Base-by-base conservation (phyloP, 2,329 filamentous ascomycete species). In the Ceratocystis eucalypticola region DNA sequence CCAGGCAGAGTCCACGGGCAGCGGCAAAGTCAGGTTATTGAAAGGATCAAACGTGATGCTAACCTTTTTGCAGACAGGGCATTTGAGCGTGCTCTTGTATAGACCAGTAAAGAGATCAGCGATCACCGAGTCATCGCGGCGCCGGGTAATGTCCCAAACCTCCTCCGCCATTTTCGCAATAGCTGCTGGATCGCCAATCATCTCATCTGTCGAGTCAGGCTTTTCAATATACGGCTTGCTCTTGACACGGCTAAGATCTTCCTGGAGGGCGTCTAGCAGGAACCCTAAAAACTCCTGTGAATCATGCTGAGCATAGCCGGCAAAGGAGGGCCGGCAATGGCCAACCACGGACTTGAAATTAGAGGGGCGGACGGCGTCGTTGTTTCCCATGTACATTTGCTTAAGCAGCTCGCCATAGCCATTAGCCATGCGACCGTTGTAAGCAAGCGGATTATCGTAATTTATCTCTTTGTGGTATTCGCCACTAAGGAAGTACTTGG, bases 21-120 rank as follows among this genome's bases (percentile, higher is more conserved):
- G 79, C 67, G 95, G 94, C 28, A 99, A 79, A 0, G 94, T 96
- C 68, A 99, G 78, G 70, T 95, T 94, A 75, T 91, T 96, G 80
- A 96, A 99, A 0, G 94, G 94, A 74, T 99, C 94, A 73, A 99
- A 99, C 0, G 94, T 97, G 71, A 99, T 96, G 82, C 92, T 96
- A 76, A 97, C 88, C 77, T 97, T 99, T 71, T 88, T 83, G 74
- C 94, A 99, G 6, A 82, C 83, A 0, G 94, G 94, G 73, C 94
- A 99, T 69, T 94, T 88, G 69, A 99, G 83, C 0, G 93, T 97
- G 57, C 95, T 97, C 78, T 97, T 96, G 82, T 97, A 99, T 82
- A 97, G 91, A 69, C 94, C 94, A 25, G 91, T 95, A 75, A 99
- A 99, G 10, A 99, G 81, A 73, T 99, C 94, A 67, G 91, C 93